These are phyloP conservation scores for Zea mays DNA, from an alignment of 176 grass and related monocot genomes.

Conservation along the genomic window DNA sequence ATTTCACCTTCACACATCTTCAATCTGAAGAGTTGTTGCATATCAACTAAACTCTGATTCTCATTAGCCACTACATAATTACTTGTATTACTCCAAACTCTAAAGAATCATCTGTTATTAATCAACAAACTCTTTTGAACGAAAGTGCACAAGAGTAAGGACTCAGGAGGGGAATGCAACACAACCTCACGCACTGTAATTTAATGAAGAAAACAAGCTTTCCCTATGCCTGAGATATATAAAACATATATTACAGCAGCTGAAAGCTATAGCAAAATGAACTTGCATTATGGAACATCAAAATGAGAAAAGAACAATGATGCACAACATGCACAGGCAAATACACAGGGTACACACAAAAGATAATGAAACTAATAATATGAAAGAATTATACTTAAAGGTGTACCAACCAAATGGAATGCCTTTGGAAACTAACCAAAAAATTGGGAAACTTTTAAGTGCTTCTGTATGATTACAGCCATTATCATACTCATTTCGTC, in stretches of 20 bases:
- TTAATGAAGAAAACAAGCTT: background rate
- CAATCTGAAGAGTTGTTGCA: background rate
- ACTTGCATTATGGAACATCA: constrained; percentile 10
- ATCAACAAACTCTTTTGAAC: background rate
- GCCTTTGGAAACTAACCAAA: background rate
- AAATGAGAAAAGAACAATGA: background rate
- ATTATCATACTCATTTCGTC: background rate
- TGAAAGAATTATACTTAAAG: background rate
- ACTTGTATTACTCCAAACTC: background rate
- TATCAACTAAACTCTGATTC: background rate
- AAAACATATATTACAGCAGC: background rate
- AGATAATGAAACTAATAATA: constrained; percentile 1
- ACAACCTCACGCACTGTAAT: background rate
- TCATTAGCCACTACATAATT: background rate
- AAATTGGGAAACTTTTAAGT: background rate
- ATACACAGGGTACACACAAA: background rate
- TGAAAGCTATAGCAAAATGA: background rate
- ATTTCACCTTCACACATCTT: background rate
- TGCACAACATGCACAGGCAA: background rate
- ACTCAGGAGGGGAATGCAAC: background rate
- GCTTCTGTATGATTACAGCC: background rate
- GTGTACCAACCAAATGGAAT: background rate
- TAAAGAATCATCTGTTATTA: background rate
- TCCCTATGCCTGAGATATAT: background rate
- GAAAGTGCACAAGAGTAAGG: background rate